Evolutionary conservation across 169 alveolate species (phyloP), one percentile per base, ranked within the genome.

Genomic region (Plasmodium falciparum): DNA sequence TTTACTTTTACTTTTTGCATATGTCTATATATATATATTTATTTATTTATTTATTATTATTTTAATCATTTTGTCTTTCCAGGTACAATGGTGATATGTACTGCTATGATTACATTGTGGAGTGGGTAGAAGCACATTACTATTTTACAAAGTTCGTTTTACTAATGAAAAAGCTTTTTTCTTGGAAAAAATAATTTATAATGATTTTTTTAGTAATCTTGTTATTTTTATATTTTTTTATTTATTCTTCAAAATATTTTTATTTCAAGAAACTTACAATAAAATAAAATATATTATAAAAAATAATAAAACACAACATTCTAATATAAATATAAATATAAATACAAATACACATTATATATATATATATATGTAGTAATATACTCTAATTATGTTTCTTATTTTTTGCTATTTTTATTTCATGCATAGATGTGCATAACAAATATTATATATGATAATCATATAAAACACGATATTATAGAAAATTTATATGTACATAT

Each of bases 81-180:
- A 80, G 90, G 33, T 80, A 80, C 17, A 66, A 69, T 80, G 90
- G 90, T 12, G 90, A 80, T 63, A 67, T 80, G 90, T 80, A 80
- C 50, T 80, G 83, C 80, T 80, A 80, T 59, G 90, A 80, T 66
- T 67, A 80, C 50, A 80, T 80, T 45, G 90, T 67, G 61, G 90
- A 80, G 13, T 80, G 90, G 90, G 47, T 80, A n/a, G 90, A 80
- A 43, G 80, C 72, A 15, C 90, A 80, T 52, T 59, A 80, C 71
- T 67, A 80, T 49, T 80, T 80, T 59, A 26, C 90, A 58, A 67
- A 70, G 24, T 26, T 49, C 12, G 52, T 80, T 70, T 33, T 54
- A 71, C 43, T 65, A 39, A 20, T 54, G 26, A 80, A 80, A 29
- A 66, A 69, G 13, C 33, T 80, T 29, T 80, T 80, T 43, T 20